These are phyloP conservation scores for Stenocarpella maydis DNA, from an alignment of 2,329 filamentous ascomycete genomes.

Conservation along the genomic window DNA sequence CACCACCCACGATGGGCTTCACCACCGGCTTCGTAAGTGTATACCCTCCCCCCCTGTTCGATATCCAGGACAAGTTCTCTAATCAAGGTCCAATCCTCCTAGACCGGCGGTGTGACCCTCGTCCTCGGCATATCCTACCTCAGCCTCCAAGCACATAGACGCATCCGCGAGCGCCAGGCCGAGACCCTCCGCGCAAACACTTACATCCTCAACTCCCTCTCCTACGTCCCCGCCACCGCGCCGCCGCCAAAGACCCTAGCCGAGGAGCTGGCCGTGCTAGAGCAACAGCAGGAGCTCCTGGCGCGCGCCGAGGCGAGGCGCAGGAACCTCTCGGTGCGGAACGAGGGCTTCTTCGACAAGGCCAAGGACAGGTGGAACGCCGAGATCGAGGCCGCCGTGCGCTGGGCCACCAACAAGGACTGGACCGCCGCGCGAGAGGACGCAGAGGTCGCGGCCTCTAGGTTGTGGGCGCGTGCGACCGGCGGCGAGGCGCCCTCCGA, in stretches of 20 bases:
- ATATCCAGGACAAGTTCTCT: constrained; percentile 22
- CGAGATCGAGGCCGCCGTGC: constrained; percentile 73
- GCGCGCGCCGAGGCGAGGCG: constrained; percentile 25
- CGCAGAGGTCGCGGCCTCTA: constrained; percentile 58
- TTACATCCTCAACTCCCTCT: constrained; percentile 61
- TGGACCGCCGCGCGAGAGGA: constrained; percentile 70
- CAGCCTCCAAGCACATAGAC: constrained; percentile 73
- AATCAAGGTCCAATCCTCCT: constrained; percentile 23
- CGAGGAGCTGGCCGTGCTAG: constrained; percentile 34
- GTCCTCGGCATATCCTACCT: constrained; percentile 79
- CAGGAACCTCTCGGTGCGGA: constrained; percentile 4
- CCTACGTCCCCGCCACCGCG: constrained; percentile 52
- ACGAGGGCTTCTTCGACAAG: constrained; percentile 67
- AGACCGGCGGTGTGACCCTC: constrained; percentile 80
- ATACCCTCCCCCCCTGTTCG: neutral
- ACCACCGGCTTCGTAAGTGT: constrained; percentile 74
- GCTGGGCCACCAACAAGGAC: constrained; percentile 71
- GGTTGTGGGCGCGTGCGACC: constrained; percentile 53
- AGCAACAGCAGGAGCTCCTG: constrained; percentile 35
- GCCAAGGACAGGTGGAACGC: constrained; percentile 82
- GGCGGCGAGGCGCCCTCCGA: constrained; percentile 46
- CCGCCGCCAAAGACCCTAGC: constrained; percentile 50
- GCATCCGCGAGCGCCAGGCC: constrained; percentile 68
- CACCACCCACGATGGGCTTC: constrained; percentile 69
- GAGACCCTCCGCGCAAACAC: constrained; percentile 65